These are phyloP conservation scores for Botryotinia narcissicola DNA, from an alignment of 2,329 filamentous ascomycete species.

Conservation along the genomic window DNA sequence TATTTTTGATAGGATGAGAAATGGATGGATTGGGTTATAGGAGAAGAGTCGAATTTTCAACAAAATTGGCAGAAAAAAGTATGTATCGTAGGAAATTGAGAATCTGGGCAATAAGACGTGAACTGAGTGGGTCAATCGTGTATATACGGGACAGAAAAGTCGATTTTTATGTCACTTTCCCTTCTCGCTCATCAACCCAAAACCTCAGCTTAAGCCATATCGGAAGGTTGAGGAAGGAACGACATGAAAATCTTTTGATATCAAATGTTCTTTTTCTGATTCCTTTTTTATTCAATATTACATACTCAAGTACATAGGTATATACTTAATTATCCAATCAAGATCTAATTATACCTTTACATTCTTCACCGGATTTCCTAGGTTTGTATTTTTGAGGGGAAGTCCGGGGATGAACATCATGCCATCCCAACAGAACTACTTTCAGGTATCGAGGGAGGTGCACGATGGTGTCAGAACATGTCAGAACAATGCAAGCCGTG, in stretches of 20 bases:
- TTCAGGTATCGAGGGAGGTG: neutral
- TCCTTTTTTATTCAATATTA: neutral
- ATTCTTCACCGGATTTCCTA: constrained; percentile 12
- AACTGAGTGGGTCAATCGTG: constrained; percentile 8
- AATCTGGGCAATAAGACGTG: neutral
- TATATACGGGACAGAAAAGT: constrained; percentile 6
- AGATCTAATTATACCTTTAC: neutral
- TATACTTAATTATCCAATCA: neutral
- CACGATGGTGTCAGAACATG: neutral
- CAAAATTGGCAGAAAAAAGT: neutral
- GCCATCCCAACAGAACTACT: constrained; percentile 13
- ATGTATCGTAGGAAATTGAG: neutral
- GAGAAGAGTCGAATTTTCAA: neutral
- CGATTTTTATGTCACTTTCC: neutral
- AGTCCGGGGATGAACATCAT: constrained; percentile 8
- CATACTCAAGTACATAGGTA: neutral
- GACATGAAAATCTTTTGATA: neutral
- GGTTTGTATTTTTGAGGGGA: neutral
- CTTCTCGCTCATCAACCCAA: neutral
- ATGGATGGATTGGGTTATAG: neutral
- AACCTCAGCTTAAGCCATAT: neutral
- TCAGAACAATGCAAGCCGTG: constrained; percentile 2
- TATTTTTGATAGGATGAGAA: neutral
- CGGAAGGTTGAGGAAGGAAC: constrained; percentile 11
- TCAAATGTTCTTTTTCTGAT: neutral